phyloP scores from a whole-genome alignment of 2,329 filamentous ascomycete genomes.

The Fusarium miscanthi region DNA sequence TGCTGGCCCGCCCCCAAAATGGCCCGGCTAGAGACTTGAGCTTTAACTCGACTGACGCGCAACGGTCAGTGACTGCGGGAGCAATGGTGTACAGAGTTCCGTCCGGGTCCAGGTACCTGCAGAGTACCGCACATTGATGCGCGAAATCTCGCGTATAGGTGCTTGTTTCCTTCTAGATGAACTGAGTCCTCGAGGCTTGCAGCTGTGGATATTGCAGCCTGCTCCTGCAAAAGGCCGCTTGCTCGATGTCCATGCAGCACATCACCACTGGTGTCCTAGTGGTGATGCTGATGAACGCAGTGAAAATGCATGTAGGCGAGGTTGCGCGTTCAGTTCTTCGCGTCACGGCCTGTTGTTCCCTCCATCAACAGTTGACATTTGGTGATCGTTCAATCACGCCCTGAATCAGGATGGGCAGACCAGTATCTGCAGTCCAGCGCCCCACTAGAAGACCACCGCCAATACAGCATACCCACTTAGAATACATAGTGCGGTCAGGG shows the following conservation, averaged over 20 bases:
- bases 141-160: slow-evolving; percentile 21
- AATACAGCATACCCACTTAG: slow-evolving; percentile 30
- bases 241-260: slow-evolving; percentile 30
- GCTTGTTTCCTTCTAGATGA: slow-evolving; percentile 29
- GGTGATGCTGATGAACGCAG: slow-evolving; percentile 5
- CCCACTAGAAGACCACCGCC: slow-evolving; percentile 41
- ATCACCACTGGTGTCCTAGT: slow-evolving; percentile 26
- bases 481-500: slow-evolving; percentile 31
- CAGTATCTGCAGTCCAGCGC: slow-evolving; percentile 32
- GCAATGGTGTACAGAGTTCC: slow-evolving; percentile 26
- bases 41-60: slow-evolving; percentile 41
- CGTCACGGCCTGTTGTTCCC: slow-evolving; percentile 6
- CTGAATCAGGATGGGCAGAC: slow-evolving; percentile 40
- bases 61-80: slow-evolving; percentile 35
- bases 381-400: slow-evolving; percentile 22
- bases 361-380: slow-evolving; percentile 31
- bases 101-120: slow-evolving; percentile 30
- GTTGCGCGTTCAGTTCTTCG: slow-evolving; percentile 16
- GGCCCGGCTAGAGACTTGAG: slow-evolving; percentile 36
- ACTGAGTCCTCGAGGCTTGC: slow-evolving; percentile 31
- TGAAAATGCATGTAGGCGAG: slow-evolving; percentile 17
- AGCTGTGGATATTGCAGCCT: slow-evolving; percentile 26
- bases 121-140: slow-evolving; percentile 23
- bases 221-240: slow-evolving; percentile 16
- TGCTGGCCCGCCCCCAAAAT: slow-evolving; percentile 39